Percentiles rank a stretch among this genome's conserved stretches.
phyloP scores from a whole-genome alignment of 129 eudicot genomes.

The Escallonia rubra region DNA sequence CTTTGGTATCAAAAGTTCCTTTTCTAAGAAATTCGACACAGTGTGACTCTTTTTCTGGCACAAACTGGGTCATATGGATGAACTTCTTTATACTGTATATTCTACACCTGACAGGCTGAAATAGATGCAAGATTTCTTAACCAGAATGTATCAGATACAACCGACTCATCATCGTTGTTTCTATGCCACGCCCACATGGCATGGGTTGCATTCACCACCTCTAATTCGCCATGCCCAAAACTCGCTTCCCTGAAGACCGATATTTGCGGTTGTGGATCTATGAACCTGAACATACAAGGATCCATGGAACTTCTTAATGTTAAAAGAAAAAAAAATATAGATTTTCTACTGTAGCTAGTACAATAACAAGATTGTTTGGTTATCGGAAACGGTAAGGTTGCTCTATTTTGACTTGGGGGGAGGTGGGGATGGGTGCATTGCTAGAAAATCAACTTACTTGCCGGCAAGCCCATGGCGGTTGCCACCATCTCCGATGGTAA shows the following conservation, averaged over 20 bases:
- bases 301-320: too few relatives aligned
- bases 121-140: conserved; percentile 35
- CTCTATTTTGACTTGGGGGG: too few relatives aligned
- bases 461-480: conserved; percentile 72
- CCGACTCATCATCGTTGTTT: conserved; percentile 46
- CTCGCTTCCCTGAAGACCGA: conserved; percentile 81
- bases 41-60: too few relatives aligned
- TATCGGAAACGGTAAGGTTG: too few relatives aligned
- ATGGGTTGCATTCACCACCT: conserved; percentile 59
- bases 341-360: too few relatives aligned
- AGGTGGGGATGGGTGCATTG: too few relatives aligned
- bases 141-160: conserved; percentile 55
- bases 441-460: conserved; percentile 24
- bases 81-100: too few relatives aligned
- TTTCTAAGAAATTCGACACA: too few relatives aligned
- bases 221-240: conserved; percentile 67
- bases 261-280: conserved; percentile 44
- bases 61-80: too few relatives aligned
- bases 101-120: conserved; percentile 31
- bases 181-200: conserved; percentile 78
- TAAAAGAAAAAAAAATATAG: too few relatives aligned
- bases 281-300: conserved; percentile 29
- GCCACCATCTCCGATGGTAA: conserved; percentile 79
- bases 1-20: too few relatives aligned
- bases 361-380: too few relatives aligned